Percentiles rank a stretch among this genome's conserved stretches.
phyloP scores from a whole-genome alignment of 73 alveolate species.

The Breviolum minutum region DNA sequence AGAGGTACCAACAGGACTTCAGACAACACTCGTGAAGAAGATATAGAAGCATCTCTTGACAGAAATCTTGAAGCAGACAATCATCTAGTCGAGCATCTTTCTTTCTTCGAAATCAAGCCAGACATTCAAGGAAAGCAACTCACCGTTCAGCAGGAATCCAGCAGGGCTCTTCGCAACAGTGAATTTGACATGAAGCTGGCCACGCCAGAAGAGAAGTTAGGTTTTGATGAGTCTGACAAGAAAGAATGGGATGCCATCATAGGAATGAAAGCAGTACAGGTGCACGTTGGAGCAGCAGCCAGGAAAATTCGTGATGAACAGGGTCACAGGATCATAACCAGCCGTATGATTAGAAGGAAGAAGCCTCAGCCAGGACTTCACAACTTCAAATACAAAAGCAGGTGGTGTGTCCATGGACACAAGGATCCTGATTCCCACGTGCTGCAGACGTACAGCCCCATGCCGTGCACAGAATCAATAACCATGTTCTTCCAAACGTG shows the following conservation, averaged over 20 bases:
- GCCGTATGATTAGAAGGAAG: not conserved
- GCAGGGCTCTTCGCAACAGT: not conserved
- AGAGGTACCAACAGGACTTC: not conserved
- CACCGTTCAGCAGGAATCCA: too few species aligned
- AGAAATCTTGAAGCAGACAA: not conserved
- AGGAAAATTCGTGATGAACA: not conserved
- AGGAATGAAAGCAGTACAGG: not conserved
- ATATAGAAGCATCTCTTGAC: not conserved
- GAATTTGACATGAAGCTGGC: conserved; percentile 3
- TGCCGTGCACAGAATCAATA: conserved; percentile 1
- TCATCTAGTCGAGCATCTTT: not conserved
- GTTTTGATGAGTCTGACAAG: not conserved
- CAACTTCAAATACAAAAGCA: not conserved
- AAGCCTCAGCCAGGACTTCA: not conserved
- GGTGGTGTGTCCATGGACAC: not conserved
- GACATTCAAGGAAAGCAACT: too few species aligned
- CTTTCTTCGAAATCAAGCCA: too few species aligned
- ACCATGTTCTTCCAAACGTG: not conserved
- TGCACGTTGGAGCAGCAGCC: not conserved
- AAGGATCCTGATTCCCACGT: not conserved
- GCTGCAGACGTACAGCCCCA: not conserved
- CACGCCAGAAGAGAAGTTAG: not conserved
- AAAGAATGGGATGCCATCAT: not conserved
- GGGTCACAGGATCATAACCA: not conserved
- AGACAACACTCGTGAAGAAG: too few species aligned